Evolutionary conservation across 2,329 filamentous ascomycete species (phyloP), one percentile per base, ranked within the genome.

Genomic region (Colletotrichum godetiae): DNA sequence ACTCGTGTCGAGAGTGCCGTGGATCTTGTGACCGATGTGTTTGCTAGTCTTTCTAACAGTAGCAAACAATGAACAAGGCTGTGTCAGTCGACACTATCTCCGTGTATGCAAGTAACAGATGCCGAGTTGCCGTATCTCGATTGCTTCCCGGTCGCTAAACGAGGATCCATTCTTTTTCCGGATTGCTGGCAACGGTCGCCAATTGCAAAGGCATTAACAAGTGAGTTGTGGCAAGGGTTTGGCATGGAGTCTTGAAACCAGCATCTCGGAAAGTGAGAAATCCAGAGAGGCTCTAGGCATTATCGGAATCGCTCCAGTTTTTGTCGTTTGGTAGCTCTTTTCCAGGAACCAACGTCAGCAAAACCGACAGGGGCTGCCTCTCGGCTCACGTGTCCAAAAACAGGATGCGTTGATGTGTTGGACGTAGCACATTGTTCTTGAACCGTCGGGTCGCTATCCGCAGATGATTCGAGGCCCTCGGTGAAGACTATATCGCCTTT

Each of bases 401-500:
- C n/a, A 33, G 56, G 22, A 24, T 33, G 22, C 6, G 12, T 62
- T 22, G 66, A 22, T 15, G 12, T 24, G 11, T 53, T 33, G 52
- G 7, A 29, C 24, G 24, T 22, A 52, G 56, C 31, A 22, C 10
- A 35, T 31, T 46, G 12, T 53, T 33, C 35, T 46, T 56, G 53
- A 31, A 72, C 1, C 12, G 65, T 13, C 22, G 52, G 4, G 29
- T 73, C 24, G 22, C n/a, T 67, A 68, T 46, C 75, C 72, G 59
- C 22, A 22, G 64, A 15, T 13, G 77, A 77, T 59, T 82, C 80
- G 31, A 81, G 80, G 5, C 86, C 88, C 79, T 95, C 93, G 0
- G 92, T 90, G 78, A 96, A 93, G 1, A 93, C 92, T 60, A 94
- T 80, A 81, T 95, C 92, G 27, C 93, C 94, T 13, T 86, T 88